A percentile compares a stretch with the other conserved stretches of the same genome.
phyloP scores from a whole-genome alignment of 352 stramenopile genomes.

The Phytophthora crassamura region DNA sequence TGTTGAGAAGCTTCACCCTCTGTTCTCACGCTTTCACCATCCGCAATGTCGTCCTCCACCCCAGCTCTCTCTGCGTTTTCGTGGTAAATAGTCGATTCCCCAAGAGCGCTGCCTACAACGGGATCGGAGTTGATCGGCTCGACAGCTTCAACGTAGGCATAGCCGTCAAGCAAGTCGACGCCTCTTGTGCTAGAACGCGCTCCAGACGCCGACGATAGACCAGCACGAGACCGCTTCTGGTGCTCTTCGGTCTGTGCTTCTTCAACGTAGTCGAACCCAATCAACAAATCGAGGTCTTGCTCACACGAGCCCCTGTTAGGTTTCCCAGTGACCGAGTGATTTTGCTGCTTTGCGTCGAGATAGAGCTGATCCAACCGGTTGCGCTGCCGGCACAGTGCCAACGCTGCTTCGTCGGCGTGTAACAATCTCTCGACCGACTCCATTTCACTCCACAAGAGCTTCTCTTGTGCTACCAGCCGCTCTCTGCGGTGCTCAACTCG shows the following conservation, averaged over 20 bases:
- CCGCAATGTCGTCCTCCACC: neutral
- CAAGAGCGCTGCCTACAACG: too few relatives aligned
- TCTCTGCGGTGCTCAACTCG: slow-evolving; percentile 60
- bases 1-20: too few relatives aligned
- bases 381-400: slow-evolving; percentile 51
- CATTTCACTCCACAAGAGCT: slow-evolving; percentile 53
- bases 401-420: slow-evolving; percentile 40
- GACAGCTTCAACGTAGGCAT: slow-evolving; percentile 46
- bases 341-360: slow-evolving; percentile 45
- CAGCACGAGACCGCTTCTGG: neutral
- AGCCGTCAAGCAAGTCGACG: slow-evolving; percentile 41
- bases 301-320: neutral
- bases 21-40: too few relatives aligned
- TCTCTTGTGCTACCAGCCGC: slow-evolving; percentile 50
- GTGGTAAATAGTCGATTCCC: too few relatives aligned
- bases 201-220: neutral
- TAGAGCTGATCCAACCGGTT: slow-evolving; percentile 55
- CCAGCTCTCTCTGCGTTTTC: too few relatives aligned
- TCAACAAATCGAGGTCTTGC: slow-evolving; percentile 29
- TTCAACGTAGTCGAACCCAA: slow-evolving; percentile 51
- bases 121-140: slow-evolving; percentile 8
- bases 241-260: neutral
- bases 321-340: neutral
- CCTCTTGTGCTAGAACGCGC: neutral
- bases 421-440: slow-evolving; percentile 52